Evolutionary conservation across 805 yeast species (phyloP).

Genomic region (Cephaloascus albidus): DNA sequence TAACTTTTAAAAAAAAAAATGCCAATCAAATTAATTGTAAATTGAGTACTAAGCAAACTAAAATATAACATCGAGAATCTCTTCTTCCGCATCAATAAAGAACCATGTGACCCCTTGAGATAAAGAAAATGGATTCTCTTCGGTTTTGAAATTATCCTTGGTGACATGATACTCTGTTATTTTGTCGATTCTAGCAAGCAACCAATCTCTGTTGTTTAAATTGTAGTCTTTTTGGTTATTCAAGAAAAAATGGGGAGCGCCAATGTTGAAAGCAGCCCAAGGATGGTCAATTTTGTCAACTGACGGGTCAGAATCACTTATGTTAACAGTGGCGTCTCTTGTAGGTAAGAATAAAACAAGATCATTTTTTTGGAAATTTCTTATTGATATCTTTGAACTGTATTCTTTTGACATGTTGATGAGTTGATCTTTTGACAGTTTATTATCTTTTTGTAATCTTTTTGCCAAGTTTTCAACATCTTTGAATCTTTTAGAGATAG

Average conservation of each 20-base stretch:
- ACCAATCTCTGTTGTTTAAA: constrained; percentile 59
- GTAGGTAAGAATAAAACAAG: constrained; percentile 83
- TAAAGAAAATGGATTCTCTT: constrained; percentile 57
- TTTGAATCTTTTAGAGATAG: constrained; percentile 62
- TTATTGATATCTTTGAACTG: constrained; percentile 53
- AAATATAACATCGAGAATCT: constrained; percentile 7
- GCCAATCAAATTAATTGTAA: no score
- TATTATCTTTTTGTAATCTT: constrained; percentile 67
- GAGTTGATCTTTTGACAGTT: constrained; percentile 37
- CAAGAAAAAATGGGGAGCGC: constrained; percentile 77
- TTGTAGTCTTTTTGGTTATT: constrained; percentile 22
- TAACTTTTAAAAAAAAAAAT: no score
- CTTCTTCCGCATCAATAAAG: constrained; percentile 45
- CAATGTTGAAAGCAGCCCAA: constrained; percentile 94
- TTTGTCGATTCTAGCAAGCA: constrained; percentile 60
- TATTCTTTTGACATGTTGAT: constrained; percentile 21
- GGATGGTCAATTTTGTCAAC: constrained; percentile 27
- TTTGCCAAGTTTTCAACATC: constrained; percentile 90
- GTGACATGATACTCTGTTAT: constrained; percentile 48
- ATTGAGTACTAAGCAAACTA: no score
- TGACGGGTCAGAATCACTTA: constrained; percentile 1
- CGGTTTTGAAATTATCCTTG: constrained; percentile 23
- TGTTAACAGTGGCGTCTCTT: constrained; percentile 26
- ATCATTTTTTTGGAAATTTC: constrained; percentile 63
- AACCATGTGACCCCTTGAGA: constrained; percentile 59